Evolutionary conservation across 2,329 filamentous ascomycete species (phyloP).

Genomic region (Chrysoporthe deuterocubensis): DNA sequence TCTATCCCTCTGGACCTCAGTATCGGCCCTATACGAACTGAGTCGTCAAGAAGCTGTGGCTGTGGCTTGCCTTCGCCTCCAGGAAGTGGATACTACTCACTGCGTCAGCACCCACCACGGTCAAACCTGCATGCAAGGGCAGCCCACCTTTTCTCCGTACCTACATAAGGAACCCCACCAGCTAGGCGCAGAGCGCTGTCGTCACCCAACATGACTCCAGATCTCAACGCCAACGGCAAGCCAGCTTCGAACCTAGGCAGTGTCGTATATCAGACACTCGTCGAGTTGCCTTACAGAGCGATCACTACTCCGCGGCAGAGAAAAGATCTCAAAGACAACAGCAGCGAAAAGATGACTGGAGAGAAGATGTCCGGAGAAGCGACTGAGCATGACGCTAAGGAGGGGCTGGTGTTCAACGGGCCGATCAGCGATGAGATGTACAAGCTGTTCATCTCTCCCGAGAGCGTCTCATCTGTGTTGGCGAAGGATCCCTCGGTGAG

Average conservation of each 20-base stretch:
- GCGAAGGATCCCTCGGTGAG: constrained; percentile 56
- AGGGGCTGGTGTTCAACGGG: constrained; percentile 18
- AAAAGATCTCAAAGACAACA: background rate
- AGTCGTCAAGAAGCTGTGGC: background rate
- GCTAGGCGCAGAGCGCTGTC: background rate
- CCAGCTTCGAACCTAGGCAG: constrained; percentile 14
- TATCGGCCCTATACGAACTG: background rate
- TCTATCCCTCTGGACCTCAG: constrained; percentile 10
- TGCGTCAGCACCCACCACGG: constrained; percentile 9
- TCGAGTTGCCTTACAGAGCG: constrained; percentile 38
- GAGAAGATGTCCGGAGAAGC: constrained; percentile 11
- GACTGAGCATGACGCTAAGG: constrained; percentile 17
- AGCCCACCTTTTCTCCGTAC: background rate
- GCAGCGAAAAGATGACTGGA: constrained; percentile 2
- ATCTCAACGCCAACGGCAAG: constrained; percentile 23
- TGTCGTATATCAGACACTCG: constrained; percentile 36
- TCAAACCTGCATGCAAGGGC: constrained; percentile 7
- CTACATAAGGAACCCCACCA: constrained; percentile 6
- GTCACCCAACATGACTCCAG: constrained; percentile 6
- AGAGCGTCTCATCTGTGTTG: constrained; percentile 62
- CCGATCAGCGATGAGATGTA: constrained; percentile 51
- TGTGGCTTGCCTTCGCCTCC: background rate
- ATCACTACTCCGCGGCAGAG: constrained; percentile 35
- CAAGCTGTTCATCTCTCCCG: constrained; percentile 53
- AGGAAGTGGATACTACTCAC: background rate